A percentile compares a stretch with the other conserved stretches of the same genome.
phyloP scores from a whole-genome alignment of 2,329 filamentous ascomycete species.

The Diaporthe australafricana region DNA sequence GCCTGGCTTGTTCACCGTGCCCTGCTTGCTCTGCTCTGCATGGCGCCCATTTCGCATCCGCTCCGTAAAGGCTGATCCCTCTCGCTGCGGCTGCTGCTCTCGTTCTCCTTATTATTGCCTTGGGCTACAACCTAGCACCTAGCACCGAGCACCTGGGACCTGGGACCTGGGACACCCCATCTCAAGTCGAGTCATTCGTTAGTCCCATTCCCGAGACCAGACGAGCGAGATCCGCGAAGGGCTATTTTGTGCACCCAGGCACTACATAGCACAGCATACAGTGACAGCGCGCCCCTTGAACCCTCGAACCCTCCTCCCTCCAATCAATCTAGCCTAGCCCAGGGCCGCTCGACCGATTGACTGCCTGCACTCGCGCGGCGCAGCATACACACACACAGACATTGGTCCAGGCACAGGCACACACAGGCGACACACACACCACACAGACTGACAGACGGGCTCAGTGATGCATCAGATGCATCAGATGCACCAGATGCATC shows the following conservation, averaged over 20 bases:
- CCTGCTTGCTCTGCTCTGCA: slow-evolving; percentile 17
- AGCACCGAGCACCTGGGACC: slow-evolving; percentile 1
- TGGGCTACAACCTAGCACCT: background rate
- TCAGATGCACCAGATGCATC: slow-evolving; percentile 28
- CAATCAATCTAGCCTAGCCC: background rate
- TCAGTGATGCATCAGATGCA: slow-evolving; percentile 24
- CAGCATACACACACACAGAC: background rate
- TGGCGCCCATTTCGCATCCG: slow-evolving; percentile 22
- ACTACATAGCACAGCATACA: background rate
- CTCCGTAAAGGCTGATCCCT: slow-evolving; percentile 21
- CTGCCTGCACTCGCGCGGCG: background rate
- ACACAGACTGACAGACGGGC: background rate
- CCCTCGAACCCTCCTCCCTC: slow-evolving; percentile 1
- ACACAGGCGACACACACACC: background rate
- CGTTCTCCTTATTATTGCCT: background rate
- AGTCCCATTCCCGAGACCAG: slow-evolving; percentile 11
- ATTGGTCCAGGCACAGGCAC: background rate
- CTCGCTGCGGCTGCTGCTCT: background rate
- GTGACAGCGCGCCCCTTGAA: background rate
- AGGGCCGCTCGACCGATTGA: background rate
- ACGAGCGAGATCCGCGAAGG: slow-evolving; percentile 23
- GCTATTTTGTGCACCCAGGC: background rate
- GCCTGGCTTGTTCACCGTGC: slow-evolving; percentile 8
- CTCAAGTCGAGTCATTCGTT: slow-evolving; percentile 22
- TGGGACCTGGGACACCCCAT: slow-evolving; percentile 17